Conservation (phyloP, 257 asterid species). For the Solanum rostratum region DNA sequence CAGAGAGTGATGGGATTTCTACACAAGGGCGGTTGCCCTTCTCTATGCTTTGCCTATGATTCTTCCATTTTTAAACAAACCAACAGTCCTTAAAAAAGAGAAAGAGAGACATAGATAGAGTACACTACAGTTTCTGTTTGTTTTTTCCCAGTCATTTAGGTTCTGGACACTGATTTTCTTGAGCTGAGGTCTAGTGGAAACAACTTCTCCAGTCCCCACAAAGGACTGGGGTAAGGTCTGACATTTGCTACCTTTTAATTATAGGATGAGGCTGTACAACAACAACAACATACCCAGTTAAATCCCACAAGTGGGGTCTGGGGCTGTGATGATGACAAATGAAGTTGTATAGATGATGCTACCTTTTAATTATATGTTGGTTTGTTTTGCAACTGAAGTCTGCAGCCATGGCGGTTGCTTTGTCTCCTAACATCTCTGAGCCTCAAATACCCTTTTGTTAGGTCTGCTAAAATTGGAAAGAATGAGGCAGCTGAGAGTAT, state of each 20-base stretch:
- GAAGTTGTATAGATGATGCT: background rate
- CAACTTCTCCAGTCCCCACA: background rate
- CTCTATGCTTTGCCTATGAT: conserved; percentile 24
- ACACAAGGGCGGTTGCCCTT: conserved; percentile 41
- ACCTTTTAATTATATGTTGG: too few species aligned
- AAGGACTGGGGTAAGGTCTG: background rate
- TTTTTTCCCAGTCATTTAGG: background rate
- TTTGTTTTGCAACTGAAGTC: background rate
- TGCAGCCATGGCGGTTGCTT: background rate
- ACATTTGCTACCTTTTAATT: background rate
- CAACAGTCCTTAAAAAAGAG: conserved; percentile 2
- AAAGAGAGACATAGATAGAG: background rate
- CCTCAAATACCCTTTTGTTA: background rate
- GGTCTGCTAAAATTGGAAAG: background rate
- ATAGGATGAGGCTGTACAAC: background rate
- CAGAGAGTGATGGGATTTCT: conserved; percentile 10
- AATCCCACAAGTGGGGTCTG: too few species aligned
- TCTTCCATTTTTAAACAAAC: background rate
- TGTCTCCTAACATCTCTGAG: background rate
- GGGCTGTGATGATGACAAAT: background rate
- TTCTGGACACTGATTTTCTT: background rate
- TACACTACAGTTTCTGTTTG: background rate
- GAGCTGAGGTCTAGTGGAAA: background rate
- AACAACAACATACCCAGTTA: too few species aligned
- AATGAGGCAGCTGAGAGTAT: background rate